Evolutionary conservation across 2,329 filamentous ascomycete species (phyloP).

Genomic region (Trichoderma breve): DNA sequence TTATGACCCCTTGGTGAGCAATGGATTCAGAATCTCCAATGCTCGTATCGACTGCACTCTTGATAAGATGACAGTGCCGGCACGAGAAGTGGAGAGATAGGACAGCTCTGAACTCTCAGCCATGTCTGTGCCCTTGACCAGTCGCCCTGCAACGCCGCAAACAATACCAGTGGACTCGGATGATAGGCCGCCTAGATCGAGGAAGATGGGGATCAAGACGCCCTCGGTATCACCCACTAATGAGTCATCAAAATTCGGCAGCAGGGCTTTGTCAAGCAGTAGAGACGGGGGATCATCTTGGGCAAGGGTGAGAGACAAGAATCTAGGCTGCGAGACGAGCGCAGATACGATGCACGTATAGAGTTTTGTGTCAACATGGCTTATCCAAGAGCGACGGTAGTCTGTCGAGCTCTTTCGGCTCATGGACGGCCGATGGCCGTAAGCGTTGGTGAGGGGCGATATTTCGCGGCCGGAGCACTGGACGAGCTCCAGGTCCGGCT

Average conservation of each 20-base stretch:
- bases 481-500: conserved; percentile 67
- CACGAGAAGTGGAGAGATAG: conserved; percentile 84
- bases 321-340: conserved; percentile 60
- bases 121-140: conserved; percentile 69
- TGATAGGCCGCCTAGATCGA: conserved; percentile 78
- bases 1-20: conserved; percentile 41
- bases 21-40: conserved; percentile 63
- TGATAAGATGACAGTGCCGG: conserved; percentile 84
- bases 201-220: conserved; percentile 78
- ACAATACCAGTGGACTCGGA: conserved; percentile 92
- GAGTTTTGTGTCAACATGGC: conserved; percentile 60
- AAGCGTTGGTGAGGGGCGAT: conserved; percentile 39
- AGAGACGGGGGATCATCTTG: conserved; percentile 72
- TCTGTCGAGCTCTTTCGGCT: conserved; percentile 38
- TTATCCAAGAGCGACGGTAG: conserved; percentile 49
- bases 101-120: conserved; percentile 70
- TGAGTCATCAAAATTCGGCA: conserved; percentile 66
- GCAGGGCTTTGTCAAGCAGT: conserved; percentile 66
- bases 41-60: conserved; percentile 72
- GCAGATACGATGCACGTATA: conserved; percentile 63
- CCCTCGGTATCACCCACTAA: conserved; percentile 73
- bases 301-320: conserved; percentile 72
- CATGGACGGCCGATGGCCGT: conserved; percentile 38
- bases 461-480: conserved; percentile 72
- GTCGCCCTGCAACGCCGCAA: conserved; percentile 81